phyloP scores from a whole-genome alignment of 2,329 filamentous ascomycete species.

The Seiridium unicorne region DNA sequence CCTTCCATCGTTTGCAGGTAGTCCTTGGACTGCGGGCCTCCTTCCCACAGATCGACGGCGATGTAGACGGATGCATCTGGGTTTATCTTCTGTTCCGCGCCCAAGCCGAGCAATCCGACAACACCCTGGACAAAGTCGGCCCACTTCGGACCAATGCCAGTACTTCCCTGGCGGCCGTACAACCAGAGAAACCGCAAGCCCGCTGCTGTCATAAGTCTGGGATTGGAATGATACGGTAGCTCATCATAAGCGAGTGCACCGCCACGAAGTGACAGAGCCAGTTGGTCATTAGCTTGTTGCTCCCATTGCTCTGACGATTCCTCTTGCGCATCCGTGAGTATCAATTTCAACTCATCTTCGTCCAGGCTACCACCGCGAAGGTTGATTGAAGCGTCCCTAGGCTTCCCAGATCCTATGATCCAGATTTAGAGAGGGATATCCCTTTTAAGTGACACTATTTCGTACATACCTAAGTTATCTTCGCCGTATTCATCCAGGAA shows the following conservation, averaged over 20 bases:
- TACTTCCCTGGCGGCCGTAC: conserved; percentile 3
- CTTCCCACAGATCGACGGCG: neutral
- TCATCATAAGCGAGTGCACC: conserved; percentile 1
- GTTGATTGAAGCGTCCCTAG: neutral
- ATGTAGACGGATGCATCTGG: neutral
- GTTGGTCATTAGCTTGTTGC: neutral
- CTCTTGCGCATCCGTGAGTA: neutral
- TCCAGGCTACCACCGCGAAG: conserved; percentile 8
- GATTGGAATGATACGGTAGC: neutral
- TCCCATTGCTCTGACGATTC: neutral
- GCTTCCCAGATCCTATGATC: neutral
- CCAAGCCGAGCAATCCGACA: neutral
- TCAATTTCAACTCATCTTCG: neutral
- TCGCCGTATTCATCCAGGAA: conserved; percentile 20
- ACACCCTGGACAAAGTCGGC: neutral
- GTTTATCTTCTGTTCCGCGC: neutral
- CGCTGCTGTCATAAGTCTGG: neutral
- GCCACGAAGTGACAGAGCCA: neutral
- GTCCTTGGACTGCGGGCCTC: no score
- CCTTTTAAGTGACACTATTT: neutral
- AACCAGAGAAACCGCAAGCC: neutral
- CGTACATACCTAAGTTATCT: neutral
- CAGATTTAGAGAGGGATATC: neutral
- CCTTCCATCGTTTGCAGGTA: neutral
- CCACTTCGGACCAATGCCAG: neutral